Base-by-base conservation (phyloP, 805 yeast species). In the Saccharomycopsis fibuligera region DNA sequence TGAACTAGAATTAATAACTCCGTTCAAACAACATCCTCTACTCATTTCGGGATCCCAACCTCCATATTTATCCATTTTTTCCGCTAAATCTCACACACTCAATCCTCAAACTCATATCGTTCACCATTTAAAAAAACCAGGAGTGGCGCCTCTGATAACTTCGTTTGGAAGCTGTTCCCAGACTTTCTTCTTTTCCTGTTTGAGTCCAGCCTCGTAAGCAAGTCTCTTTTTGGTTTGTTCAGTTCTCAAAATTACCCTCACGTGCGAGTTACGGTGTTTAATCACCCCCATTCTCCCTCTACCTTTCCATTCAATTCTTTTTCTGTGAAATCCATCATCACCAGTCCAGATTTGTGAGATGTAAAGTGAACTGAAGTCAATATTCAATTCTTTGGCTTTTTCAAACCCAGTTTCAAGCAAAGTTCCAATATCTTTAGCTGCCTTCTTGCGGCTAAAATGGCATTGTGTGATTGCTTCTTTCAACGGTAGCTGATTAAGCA, bases 341-440 rank as follows among this genome's bases (percentile, higher is more conserved):
- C 96, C 97, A 24, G 81, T 81, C 97, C 97, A 91, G 51, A 89
- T 78, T 60, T 86, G 86, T 39, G 82, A 78, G 49, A 91, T 75
- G 58, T 83, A 86, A 38, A 89, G 63, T 35, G 75, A 75, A 51
- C 82, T 76, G 22, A 79, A 75, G 53, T 81, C 66, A 53, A 84
- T 65, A 2, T 81, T 79, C 55, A 83, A 64, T 35, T 68, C 69
- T 49, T 75, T 68, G 21, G 90, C 88, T 59, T 86, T 88, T 41
- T 76, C 72, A 30, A 86, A 60, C 8, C 95, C 96, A 9, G 77
- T 70, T 59, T 81, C 79, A 54, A 91, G 73, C 66, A 90, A 68
- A 54, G 79, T 84, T 45, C 81, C 90, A 48, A 89, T 74, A 55
- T 89, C 96, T 48, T 82, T 74, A 29, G 95, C 78, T 65, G 89